Conservation (phyloP, 495 filamentous ascomycete species). For the Copromyces sp. region DNA sequence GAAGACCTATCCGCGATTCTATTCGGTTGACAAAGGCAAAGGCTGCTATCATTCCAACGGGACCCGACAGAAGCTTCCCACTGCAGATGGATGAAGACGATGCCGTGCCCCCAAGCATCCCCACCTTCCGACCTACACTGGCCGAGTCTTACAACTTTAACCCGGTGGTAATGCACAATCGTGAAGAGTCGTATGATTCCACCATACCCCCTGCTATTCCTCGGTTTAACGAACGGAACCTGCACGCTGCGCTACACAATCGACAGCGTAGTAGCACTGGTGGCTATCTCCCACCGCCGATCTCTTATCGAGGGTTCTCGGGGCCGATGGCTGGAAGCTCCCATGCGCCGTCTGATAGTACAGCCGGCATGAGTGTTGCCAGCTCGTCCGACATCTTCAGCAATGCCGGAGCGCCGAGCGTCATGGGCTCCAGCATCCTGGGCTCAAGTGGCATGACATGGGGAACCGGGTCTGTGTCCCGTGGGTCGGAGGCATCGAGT, state of each 20-base stretch:
- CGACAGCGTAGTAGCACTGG: constrained; percentile 82
- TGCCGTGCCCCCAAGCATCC: constrained; percentile 15
- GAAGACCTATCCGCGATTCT: constrained; percentile 70
- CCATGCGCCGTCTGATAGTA: constrained; percentile 39
- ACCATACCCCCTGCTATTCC: constrained; percentile 78
- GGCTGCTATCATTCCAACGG: constrained; percentile 36
- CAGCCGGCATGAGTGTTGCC: constrained; percentile 39
- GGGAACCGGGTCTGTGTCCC: constrained; percentile 30
- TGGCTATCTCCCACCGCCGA: constrained; percentile 51
- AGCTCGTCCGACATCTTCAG: constrained; percentile 52
- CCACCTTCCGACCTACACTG: constrained; percentile 16
- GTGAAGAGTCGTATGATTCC: constrained; percentile 33
- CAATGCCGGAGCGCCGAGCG: constrained; percentile 20
- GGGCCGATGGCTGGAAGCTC: constrained; percentile 37
- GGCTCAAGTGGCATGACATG: constrained; percentile 33
- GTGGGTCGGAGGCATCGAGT: constrained; percentile 55
- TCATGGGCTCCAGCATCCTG: constrained; percentile 20
- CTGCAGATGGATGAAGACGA: constrained; percentile 15
- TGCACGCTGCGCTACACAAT: constrained; percentile 41
- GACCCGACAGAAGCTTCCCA: constrained; percentile 9
- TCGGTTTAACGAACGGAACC: constrained; percentile 51
- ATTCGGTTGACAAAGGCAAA: constrained; percentile 82
- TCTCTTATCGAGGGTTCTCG: constrained; percentile 67
- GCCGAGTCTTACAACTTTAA: constrained; percentile 9
- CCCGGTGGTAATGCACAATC: constrained; percentile 10